These are phyloP conservation scores for Hyaloscypha finlandica DNA, from an alignment of 495 filamentous ascomycete genomes.

Conservation along the genomic window DNA sequence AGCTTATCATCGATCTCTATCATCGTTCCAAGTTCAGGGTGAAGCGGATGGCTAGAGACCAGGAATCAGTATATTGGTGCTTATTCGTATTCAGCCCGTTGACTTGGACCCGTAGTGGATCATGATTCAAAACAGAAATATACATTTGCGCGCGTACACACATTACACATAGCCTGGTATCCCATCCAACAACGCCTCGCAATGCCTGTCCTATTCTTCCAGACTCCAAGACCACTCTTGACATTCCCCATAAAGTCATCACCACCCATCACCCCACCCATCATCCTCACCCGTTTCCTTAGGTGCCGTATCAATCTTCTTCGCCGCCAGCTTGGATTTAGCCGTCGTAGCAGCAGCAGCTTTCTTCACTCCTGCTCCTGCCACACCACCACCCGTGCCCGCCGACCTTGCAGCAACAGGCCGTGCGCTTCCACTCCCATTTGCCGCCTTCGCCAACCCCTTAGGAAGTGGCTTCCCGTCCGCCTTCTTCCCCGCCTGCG, in stretches of 20 bases:
- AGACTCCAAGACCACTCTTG: neutral
- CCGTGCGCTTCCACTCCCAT: conserved; percentile 27
- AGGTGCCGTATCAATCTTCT: conserved; percentile 56
- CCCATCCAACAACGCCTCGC: neutral
- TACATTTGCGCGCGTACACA: too few relatives aligned
- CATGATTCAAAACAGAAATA: too few relatives aligned
- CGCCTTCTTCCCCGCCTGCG: conserved; percentile 71
- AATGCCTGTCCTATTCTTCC: neutral
- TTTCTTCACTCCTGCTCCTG: conserved; percentile 40
- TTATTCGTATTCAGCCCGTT: too few relatives aligned
- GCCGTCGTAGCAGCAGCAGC: conserved; percentile 37
- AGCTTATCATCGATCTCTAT: too few relatives aligned
- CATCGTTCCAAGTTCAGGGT: too few relatives aligned
- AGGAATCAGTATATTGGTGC: too few relatives aligned
- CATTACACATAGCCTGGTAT: neutral
- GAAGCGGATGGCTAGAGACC: too few relatives aligned
- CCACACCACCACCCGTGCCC: conserved; percentile 35
- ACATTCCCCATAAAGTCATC: neutral
- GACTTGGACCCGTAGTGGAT: too few relatives aligned
- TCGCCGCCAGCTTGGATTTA: conserved; percentile 41
- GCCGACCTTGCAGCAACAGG: conserved; percentile 37
- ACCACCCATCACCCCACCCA: conserved; percentile 73
- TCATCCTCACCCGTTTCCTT: conserved; percentile 60
- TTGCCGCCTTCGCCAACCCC: conserved; percentile 61
- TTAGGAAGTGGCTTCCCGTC: conserved; percentile 70